These are phyloP conservation scores for Pelargonium nanum DNA, from an alignment of 345 rosid species.

Conservation along the genomic window DNA sequence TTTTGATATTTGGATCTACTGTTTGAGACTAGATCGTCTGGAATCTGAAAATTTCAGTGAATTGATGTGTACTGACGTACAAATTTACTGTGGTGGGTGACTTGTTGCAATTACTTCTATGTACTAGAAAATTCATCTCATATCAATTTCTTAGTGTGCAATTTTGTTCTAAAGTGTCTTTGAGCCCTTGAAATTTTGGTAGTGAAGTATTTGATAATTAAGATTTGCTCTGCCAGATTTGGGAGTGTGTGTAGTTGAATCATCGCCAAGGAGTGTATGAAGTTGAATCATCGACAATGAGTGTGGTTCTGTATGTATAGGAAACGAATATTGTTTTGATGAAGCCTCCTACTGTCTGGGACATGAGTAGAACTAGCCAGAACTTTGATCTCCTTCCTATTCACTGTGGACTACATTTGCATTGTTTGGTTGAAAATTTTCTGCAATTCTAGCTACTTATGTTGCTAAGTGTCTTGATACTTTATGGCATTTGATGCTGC, in stretches of 20 bases:
- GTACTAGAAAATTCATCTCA: neutral
- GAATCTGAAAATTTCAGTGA: slow-evolving; percentile 13
- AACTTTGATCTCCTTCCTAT: no score
- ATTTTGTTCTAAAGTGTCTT: neutral
- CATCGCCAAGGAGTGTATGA: neutral
- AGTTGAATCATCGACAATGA: neutral
- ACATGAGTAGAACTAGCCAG: no score
- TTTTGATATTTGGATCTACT: slow-evolving; percentile 18
- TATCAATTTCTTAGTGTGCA: neutral
- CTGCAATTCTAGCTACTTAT: no score
- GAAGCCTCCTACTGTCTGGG: no score
- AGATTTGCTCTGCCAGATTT: neutral
- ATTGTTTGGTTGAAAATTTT: no score
- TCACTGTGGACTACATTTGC: no score
- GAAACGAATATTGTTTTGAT: no score
- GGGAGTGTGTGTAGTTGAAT: neutral
- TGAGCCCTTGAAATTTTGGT: neutral
- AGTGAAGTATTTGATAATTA: neutral
- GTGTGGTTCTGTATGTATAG: neutral
- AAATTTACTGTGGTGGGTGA: slow-evolving; percentile 37
- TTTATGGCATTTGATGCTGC: no score
- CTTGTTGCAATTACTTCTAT: neutral
- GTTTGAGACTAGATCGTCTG: slow-evolving; percentile 18
- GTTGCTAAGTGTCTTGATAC: no score
- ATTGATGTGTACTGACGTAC: slow-evolving; percentile 41